Base-by-base conservation (phyloP, 2,329 filamentous ascomycete genomes). In the Trichoderma sp. region DNA sequence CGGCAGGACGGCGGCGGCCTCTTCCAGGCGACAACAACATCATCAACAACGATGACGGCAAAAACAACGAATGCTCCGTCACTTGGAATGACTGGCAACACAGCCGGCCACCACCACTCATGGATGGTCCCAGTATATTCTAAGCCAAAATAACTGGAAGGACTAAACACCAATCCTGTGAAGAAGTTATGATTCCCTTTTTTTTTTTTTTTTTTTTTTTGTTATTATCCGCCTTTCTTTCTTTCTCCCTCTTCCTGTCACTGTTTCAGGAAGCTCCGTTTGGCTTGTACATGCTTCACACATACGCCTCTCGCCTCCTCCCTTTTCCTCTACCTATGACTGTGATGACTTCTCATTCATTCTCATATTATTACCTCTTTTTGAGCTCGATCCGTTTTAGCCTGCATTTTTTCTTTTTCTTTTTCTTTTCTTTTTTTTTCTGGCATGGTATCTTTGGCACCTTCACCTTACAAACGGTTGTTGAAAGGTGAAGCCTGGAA, bases 121-220 rank as follows among this genome's bases (percentile, higher is more conserved):
- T 74, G 21, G 70, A 75, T 14, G 71, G 72, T n/a, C 65, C 76
- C 16, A 68, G 71, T 59, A 73, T 74, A 10, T 77, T 77, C 34
- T 69, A 58, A 58, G 61, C 14, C 10, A 13, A 43, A 14, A 24
- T 18, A 18, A 16, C 13, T 18, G 52, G 28, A n/a, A n/a, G n/a
- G 14, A 21, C 13, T 37, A n/a, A 21, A 21, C 10, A 21, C 34
- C 37, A 51, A 39, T 18, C 32, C 34, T 24, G n/a, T 58, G 21
- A 68, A 52, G 67, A 68, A 51, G 67, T 66, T 55, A 68, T 26
- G 59, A 68, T 59, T 65, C 37, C 14, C 21, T 34, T 46, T 28
- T 28, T 26, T 26, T 26, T 26, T 56, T 65, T n/a, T n/a, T 18
- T 34, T 46, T 28, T 28, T 26, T 26, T 26, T 26, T 56, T 65